A percentile compares a stretch with the other conserved stretches of the same genome.
Conservation (phyloP, 257 asterid species). For the Agastache rugosa region DNA sequence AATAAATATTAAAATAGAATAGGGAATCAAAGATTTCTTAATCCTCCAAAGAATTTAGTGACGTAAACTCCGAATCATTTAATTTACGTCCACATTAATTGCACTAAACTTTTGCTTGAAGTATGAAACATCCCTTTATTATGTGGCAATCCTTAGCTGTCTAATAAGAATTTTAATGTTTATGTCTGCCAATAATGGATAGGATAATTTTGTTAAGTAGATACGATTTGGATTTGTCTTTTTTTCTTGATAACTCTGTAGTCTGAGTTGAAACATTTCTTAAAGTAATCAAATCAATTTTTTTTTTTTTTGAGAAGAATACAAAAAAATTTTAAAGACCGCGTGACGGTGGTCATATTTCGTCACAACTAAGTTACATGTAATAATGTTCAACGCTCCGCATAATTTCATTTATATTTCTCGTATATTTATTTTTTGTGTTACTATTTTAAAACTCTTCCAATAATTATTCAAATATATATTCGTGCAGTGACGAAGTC, state of each 20-base stretch:
- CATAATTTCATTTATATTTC: background rate
- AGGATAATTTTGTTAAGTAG: slow-evolving; percentile 38
- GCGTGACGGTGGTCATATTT: slow-evolving; percentile 16
- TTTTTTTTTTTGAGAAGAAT: too few relatives aligned
- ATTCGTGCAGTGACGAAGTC: too few relatives aligned
- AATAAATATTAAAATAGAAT: background rate
- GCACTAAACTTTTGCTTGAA: background rate
- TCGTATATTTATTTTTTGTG: too few relatives aligned
- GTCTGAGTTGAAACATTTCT: background rate
- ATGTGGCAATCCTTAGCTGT: slow-evolving; percentile 31
- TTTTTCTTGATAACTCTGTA: background rate
- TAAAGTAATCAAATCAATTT: background rate
- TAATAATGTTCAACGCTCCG: background rate
- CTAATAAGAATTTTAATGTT: slow-evolving; percentile 30
- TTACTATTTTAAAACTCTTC: too few relatives aligned
- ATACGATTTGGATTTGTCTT: slow-evolving; percentile 43
- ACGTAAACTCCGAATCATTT: background rate
- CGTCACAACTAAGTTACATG: background rate
- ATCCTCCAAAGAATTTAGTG: background rate
- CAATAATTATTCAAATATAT: too few relatives aligned
- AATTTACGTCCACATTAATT: background rate
- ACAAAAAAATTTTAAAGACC: too few relatives aligned
- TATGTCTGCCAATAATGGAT: slow-evolving; percentile 44
- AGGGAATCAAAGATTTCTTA: background rate
- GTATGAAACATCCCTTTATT: slow-evolving; percentile 7